Percentiles rank a stretch among this genome's conserved stretches.
phyloP scores from a whole-genome alignment of 345 rosid genomes.

The Atalantia buxifolia region DNA sequence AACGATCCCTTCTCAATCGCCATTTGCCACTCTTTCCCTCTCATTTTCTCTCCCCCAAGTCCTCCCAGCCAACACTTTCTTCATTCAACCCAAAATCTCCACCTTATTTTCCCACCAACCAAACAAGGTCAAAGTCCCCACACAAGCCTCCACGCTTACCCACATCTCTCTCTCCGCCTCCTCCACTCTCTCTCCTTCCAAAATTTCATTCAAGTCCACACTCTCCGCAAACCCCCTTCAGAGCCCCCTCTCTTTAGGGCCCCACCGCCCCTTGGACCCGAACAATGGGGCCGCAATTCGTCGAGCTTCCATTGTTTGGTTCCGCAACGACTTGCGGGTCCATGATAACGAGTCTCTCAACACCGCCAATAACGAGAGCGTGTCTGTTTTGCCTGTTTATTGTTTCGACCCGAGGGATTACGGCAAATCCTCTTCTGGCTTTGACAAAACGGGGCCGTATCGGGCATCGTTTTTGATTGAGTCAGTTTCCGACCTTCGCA shows the following conservation, averaged over 20 bases:
- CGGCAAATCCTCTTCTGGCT: conserved; percentile 85
- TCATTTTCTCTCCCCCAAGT: conserved; percentile 46
- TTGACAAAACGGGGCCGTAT: conserved; percentile 82
- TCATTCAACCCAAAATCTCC: conserved; percentile 45
- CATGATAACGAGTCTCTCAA: conserved; percentile 88
- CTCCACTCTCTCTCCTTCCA: conserved; percentile 28
- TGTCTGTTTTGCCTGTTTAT: conserved; percentile 87
- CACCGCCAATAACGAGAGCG: conserved; percentile 75
- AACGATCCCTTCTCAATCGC: conserved; percentile 36
- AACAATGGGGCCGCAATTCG: conserved; percentile 78
- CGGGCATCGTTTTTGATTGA: conserved; percentile 85
- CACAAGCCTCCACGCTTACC: conserved; percentile 63
- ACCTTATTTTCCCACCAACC: conserved; percentile 45
- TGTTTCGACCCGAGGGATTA: conserved; percentile 97
- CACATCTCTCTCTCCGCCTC: conserved; percentile 51
- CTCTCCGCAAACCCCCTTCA: conserved; percentile 78
- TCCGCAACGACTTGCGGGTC: conserved; percentile 92
- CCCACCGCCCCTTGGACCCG: conserved; percentile 90
- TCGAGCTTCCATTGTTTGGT: conserved; percentile 84
- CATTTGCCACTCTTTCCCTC: conserved; percentile 65
- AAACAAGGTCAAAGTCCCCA: conserved; percentile 59
- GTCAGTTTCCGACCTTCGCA: conserved; percentile 87
- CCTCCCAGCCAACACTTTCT: conserved; percentile 43
- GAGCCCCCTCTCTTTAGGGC: conserved; percentile 72
- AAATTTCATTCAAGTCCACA: conserved; percentile 75